phyloP scores from a whole-genome alignment of 345 rosid genomes.

The Lenwebbia sp. region DNA sequence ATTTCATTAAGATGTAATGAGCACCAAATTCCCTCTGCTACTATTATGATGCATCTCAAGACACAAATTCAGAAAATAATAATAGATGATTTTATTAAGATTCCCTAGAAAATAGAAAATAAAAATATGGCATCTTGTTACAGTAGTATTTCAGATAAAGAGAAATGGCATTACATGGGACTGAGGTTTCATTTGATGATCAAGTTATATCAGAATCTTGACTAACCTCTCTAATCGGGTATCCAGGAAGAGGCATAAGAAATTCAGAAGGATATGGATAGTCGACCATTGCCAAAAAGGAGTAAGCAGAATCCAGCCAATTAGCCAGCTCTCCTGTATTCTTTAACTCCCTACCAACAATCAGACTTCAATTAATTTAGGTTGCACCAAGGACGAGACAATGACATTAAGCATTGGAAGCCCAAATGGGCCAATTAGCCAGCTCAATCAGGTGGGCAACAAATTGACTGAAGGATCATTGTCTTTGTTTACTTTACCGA shows the following conservation, averaged over 20 bases:
- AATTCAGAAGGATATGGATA: slow-evolving; percentile 78
- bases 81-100: background rate
- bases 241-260: slow-evolving; percentile 95
- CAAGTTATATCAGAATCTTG: background rate
- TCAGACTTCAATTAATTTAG: background rate
- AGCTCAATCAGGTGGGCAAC: background rate
- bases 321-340: slow-evolving; percentile 46
- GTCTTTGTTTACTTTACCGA: slow-evolving; percentile 31
- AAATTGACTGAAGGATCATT: background rate
- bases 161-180: background rate
- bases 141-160: background rate
- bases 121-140: background rate
- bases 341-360: slow-evolving; percentile 46
- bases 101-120: background rate
- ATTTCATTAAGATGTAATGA: background rate
- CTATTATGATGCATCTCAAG: background rate
- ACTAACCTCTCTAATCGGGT: slow-evolving; percentile 85
- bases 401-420: background rate
- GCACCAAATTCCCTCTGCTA: background rate
- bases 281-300: slow-evolving; percentile 89
- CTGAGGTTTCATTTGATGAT: background rate
- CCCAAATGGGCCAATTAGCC: no score
- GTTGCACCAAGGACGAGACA: background rate
- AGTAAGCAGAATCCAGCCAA: slow-evolving; percentile 86
- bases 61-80: background rate